phyloP scores from a whole-genome alignment of 441 rosid genomes.

The Erysimum cheiri region DNA sequence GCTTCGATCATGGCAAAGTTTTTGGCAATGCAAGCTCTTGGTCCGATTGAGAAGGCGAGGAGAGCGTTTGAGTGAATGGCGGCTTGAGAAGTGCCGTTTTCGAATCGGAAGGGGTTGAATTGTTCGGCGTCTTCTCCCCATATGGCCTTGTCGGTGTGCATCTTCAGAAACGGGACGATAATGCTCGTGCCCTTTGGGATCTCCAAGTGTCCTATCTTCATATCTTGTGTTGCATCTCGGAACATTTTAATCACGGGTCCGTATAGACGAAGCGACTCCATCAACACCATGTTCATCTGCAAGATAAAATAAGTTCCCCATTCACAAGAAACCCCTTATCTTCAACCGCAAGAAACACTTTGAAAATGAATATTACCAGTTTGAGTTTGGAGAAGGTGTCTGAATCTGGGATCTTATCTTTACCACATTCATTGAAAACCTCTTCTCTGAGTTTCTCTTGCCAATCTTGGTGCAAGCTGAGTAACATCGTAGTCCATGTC shows the following conservation, averaged over 20 bases:
- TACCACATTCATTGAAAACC: constrained; percentile 48
- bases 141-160: constrained; percentile 51
- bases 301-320: neutral
- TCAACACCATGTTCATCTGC: constrained; percentile 64
- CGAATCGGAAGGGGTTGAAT: constrained; percentile 59
- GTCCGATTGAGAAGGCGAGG: constrained; percentile 53
- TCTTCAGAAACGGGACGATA: constrained; percentile 44
- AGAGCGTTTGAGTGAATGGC: constrained; percentile 53
- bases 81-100: constrained; percentile 51
- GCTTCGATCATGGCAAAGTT: constrained; percentile 55
- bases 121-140: constrained; percentile 68
- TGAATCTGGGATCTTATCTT: constrained; percentile 44
- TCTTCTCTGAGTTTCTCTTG: constrained; percentile 59
- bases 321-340: neutral
- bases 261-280: constrained; percentile 63
- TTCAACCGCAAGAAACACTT: constrained; percentile 6
- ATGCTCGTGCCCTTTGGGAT: constrained; percentile 51
- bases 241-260: constrained; percentile 42
- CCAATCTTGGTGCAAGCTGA: constrained; percentile 63
- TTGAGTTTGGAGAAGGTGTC: constrained; percentile 51
- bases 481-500: constrained; percentile 59
- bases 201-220: constrained; percentile 47
- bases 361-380: constrained; percentile 39
- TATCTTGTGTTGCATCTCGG: constrained; percentile 48
- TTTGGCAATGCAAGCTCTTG: constrained; percentile 58